Base-by-base conservation (phyloP, 2,329 filamentous ascomycete species). In the Clarireedia paspali region DNA sequence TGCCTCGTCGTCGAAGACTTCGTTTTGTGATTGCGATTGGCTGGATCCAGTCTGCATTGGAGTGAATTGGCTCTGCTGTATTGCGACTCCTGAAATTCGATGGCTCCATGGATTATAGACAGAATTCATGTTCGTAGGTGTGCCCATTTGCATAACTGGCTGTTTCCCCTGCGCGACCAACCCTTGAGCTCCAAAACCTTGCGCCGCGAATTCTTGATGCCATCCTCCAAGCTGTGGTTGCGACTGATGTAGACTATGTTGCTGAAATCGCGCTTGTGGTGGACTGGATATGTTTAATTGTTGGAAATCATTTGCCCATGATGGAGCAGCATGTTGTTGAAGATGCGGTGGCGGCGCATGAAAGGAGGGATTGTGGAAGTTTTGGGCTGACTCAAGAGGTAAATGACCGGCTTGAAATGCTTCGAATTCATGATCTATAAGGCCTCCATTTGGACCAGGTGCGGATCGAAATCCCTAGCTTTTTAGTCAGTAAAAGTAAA, bases 361-460 rank as follows among this genome's bases (percentile, higher is more conserved):
- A 39, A 60, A 58, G 6, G 55, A 44, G n/a, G 59, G 60, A 9
- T 61, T 59, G 30, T 60, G 59, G 34, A 66, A 64, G 48, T 50
- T 50, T 54, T 57, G 59, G 9, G 55, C 54, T 10, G 58, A 55
- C 45, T 72, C 68, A 17, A 73, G 67, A 53, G 72, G 69, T 49
- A 70, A 65, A 26, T 69, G 68, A 20, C 78, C 78, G 42, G 76
- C 75, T 69, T 87, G 83, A 62, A 89, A 89, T 47, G 84, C 82
- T 61, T 85, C 79, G 64, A 89, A 88, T 63, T 89, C 85, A 38
- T 77, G 74, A 63, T 89, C 84, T 55, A 87, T 67, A 4, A 76
- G 70, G 49, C 79, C 77, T 59, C 76, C 74, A 65, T 76, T 77
- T 27, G 75, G 73, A 59, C 77, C 76, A 55, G 74, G 74, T 14